phyloP scores from a whole-genome alignment of 805 yeast genomes.

The Ogataea minuta region DNA sequence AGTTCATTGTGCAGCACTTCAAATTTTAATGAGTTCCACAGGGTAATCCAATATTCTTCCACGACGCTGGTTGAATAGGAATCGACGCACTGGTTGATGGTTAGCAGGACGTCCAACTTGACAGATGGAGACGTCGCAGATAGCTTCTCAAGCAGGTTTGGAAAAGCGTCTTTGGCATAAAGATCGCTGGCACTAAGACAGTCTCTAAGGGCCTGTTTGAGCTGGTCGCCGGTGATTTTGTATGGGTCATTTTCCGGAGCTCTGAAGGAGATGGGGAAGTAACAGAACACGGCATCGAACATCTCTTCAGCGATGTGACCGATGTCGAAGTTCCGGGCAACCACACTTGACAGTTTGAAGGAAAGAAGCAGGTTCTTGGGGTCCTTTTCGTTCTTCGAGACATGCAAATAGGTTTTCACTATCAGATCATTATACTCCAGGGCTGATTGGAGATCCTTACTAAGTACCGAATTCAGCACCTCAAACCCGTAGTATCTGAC shows the following conservation, averaged over 20 bases:
- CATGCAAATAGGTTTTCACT: conserved; percentile 57
- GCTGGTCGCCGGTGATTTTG: conserved; percentile 69
- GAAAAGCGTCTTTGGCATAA: conserved; percentile 72
- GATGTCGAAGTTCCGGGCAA: conserved; percentile 45
- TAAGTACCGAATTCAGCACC: conserved; percentile 41
- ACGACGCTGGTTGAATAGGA: conserved; percentile 50
- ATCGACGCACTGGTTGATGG: conserved; percentile 56
- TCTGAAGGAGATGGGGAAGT: conserved; percentile 92
- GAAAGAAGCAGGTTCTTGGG: conserved; percentile 81
- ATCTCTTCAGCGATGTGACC: conserved; percentile 55
- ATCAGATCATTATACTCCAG: conserved; percentile 38
- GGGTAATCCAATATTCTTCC: conserved; percentile 59
- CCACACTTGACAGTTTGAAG: conserved; percentile 50
- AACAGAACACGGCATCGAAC: conserved; percentile 88
- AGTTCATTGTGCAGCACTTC: conserved; percentile 80
- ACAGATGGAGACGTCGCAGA: conserved; percentile 72
- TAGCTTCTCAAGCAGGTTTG: conserved; percentile 75
- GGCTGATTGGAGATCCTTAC: conserved; percentile 26
- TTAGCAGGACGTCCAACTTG: conserved; percentile 67
- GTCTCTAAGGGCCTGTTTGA: conserved; percentile 58
- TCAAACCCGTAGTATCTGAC: conserved; percentile 59
- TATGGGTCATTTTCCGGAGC: conserved; percentile 92
- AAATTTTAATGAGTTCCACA: conserved; percentile 88
- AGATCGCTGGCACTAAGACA: conserved; percentile 60
- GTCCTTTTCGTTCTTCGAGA: conserved; percentile 89